Evolutionary conservation across 768 basidiomycete species (phyloP), one percentile per base, ranked within the genome.

Genomic region (Leucosporidium creatinivorum): DNA sequence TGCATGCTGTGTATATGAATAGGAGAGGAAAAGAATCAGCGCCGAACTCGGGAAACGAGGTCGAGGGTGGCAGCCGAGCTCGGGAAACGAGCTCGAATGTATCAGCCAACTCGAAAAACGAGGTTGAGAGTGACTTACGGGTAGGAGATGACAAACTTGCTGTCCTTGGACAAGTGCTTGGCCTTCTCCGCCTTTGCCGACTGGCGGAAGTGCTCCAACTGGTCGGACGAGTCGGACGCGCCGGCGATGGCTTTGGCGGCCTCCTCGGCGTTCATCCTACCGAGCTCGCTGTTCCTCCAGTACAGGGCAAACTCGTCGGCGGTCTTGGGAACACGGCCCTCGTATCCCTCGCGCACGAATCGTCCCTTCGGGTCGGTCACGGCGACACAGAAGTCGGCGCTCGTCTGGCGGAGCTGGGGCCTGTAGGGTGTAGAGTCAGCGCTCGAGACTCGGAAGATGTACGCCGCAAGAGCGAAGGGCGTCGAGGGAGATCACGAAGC

Each of bases 281-380:
- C 79, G 60, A 78, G 75, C 25, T 73, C 73, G 74, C 79, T 81
- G 61, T 78, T 73, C 66, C 68, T 75, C 80, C 79, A 84, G 82
- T 13, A 79, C 79, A 18, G 69, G 58, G 57, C 67, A 66, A 83
- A 81, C 63, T 83, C 81, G 30, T 76, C 75, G 2, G 83, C 76
- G 2, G 81, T 81, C 58, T 77, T 76, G 7, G 83, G 83, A 2
- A 81, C 80, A 62, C 57, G 33, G n/a, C 69, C 61, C 67, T 81
- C 78, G 77, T 80, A 82, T 8, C 65, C 70, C 21, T 73, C 63
- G 63, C 67, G 67, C 8, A 58, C 17, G 62, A 70, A 65, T 3
- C 74, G 75, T 15, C 93, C 91, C 69, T 90, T 89, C 0, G 86
- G 84, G 74, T 90, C 89, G 3, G 92, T 81, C 68, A 80, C 62